Evolutionary conservation across 2,329 filamentous ascomycete genomes (phyloP).

Genomic region (Coleophoma cylindrospora): DNA sequence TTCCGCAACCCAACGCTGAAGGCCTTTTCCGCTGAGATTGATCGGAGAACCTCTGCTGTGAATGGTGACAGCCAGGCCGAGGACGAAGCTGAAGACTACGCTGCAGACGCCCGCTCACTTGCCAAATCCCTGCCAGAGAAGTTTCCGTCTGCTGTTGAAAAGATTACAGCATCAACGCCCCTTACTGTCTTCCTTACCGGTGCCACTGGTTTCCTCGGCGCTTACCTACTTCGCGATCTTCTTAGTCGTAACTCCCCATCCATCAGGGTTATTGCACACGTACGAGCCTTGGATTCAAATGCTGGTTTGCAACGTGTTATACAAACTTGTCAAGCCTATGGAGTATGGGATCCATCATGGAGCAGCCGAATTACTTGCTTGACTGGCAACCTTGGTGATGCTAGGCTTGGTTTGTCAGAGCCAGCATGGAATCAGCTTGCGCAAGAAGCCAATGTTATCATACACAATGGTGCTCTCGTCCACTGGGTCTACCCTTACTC

Average conservation of each 20-base stretch:
- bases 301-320: slow-evolving; percentile 60
- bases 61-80: slow-evolving; percentile 26
- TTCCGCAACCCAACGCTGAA: slow-evolving; percentile 61
- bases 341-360: slow-evolving; percentile 73
- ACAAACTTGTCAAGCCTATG: slow-evolving; percentile 68
- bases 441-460: slow-evolving; percentile 63
- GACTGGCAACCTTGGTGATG: slow-evolving; percentile 68
- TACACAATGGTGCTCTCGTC: slow-evolving; percentile 78
- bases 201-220: slow-evolving; percentile 84
- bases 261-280: slow-evolving; percentile 66
- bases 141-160: slow-evolving; percentile 28
- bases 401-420: slow-evolving; percentile 66
- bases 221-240: slow-evolving; percentile 73
- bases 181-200: slow-evolving; percentile 77
- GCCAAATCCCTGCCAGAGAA: slow-evolving; percentile 31
- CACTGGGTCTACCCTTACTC: slow-evolving; percentile 82
- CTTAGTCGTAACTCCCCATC: slow-evolving; percentile 52
- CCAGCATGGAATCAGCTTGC: slow-evolving; percentile 60
- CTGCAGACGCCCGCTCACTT: slow-evolving; percentile 33
- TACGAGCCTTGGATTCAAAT: slow-evolving; percentile 61
- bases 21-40: slow-evolving; percentile 46
- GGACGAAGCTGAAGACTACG: slow-evolving; percentile 41
- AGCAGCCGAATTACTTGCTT: slow-evolving; percentile 58
- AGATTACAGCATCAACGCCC: slow-evolving; percentile 24
- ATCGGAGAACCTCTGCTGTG: slow-evolving; percentile 29